These are phyloP conservation scores for Eragrostis curvula DNA, from an alignment of 176 grass and related monocot genomes.

Conservation along the genomic window DNA sequence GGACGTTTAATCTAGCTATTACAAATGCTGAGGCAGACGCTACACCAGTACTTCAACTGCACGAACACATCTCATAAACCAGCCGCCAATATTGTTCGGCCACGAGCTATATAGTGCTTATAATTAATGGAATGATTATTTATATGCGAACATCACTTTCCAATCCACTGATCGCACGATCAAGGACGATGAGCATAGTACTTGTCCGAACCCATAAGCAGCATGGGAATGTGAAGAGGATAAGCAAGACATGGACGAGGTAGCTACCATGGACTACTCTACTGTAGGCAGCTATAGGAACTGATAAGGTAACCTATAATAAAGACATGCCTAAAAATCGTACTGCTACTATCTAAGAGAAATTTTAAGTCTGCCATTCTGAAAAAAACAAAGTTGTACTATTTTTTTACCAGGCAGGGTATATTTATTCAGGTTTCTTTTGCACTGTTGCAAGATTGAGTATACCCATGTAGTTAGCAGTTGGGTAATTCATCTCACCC, in stretches of 20 bases:
- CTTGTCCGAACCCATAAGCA: background rate
- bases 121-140: conserved; percentile 1
- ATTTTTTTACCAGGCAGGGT: no score
- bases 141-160: background rate
- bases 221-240: background rate
- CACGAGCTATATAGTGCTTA: background rate
- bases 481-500: no score
- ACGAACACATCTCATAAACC: conserved; percentile 14
- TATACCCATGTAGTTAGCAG: no score
- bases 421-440: no score
- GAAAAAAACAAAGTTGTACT: no score
- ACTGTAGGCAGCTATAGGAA: background rate
- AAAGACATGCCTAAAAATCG: background rate
- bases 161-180: background rate
- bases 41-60: background rate
- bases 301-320: background rate
- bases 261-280: background rate
- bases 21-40: background rate
- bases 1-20: background rate
- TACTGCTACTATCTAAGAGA: no score
- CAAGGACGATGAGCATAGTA: background rate
- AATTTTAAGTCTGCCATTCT: no score
- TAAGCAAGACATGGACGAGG: background rate
- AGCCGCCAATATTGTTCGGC: conserved; percentile 12
- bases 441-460: no score